Evolutionary conservation across 129 eudicot genomes (phyloP).

Genomic region (Escallonia rubra): DNA sequence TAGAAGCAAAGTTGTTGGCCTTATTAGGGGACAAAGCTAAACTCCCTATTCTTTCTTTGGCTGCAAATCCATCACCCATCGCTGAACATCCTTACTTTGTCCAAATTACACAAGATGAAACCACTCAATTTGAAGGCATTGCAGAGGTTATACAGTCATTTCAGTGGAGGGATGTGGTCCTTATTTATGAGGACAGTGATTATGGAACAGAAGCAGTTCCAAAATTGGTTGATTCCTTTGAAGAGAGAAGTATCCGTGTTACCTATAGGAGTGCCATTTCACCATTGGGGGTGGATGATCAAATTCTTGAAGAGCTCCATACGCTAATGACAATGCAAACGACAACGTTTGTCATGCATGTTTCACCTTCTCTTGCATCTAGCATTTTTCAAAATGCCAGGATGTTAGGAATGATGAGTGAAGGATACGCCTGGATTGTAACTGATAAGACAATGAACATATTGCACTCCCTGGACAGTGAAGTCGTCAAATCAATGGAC

Average conservation of each 20-base stretch:
- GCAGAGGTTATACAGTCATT: constrained; percentile 15
- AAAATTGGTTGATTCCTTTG: constrained; percentile 7
- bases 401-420: constrained; percentile 35
- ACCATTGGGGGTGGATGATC: constrained; percentile 20
- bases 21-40: constrained; percentile 23
- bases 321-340: constrained; percentile 30
- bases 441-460: constrained; percentile 21
- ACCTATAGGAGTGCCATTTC: constrained; percentile 25
- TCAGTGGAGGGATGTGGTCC: constrained; percentile 22
- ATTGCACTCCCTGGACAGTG: constrained; percentile 11
- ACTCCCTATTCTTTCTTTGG: constrained; percentile 32
- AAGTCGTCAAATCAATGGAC: constrained; percentile 25
- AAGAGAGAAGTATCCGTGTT: constrained; percentile 8
- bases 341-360: constrained; percentile 31
- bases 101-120: constrained; percentile 18
- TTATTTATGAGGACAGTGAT: constrained; percentile 21
- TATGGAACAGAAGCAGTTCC: constrained; percentile 11
- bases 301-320: constrained; percentile 27
- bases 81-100: constrained; percentile 19
- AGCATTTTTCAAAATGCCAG: constrained; percentile 27
- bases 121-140: constrained; percentile 15
- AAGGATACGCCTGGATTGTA: constrained; percentile 48
- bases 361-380: constrained; percentile 21
- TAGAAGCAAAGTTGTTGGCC: constrained; percentile 22
- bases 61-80: constrained; percentile 6